phyloP scores from a whole-genome alignment of 306 rosid genomes.

The Cicer chorassanicum region DNA sequence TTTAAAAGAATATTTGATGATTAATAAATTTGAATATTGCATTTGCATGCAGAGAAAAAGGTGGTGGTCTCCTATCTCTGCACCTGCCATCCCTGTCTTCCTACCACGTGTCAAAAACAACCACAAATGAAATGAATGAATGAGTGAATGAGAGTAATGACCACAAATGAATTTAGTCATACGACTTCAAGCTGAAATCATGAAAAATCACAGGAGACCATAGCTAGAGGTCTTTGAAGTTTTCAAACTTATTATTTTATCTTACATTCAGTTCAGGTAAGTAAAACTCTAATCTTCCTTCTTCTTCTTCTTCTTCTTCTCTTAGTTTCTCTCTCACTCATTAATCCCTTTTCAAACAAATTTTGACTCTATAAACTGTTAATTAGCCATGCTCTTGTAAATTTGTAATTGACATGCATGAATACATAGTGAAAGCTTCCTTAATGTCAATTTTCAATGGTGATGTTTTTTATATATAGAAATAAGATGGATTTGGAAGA shows the following conservation, averaged over 20 bases:
- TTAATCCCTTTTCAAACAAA: neutral
- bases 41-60: constrained; percentile 33
- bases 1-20: too few species aligned
- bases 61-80: constrained; percentile 24
- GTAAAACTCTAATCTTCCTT: constrained; percentile 15
- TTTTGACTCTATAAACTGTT: neutral
- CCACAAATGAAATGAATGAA: constrained; percentile 13
- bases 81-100: constrained; percentile 27
- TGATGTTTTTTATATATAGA: too few species aligned
- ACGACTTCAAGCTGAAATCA: neutral
- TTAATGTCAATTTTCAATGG: constrained; percentile 10
- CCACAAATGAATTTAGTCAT: neutral
- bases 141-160: too few species aligned
- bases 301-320: neutral
- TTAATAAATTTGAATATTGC: neutral
- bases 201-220: neutral
- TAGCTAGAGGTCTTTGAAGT: neutral
- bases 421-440: constrained; percentile 1
- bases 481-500: constrained; percentile 63
- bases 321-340: neutral
- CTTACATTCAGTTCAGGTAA: constrained; percentile 34
- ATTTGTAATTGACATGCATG: constrained; percentile 7
- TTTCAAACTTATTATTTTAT: neutral
- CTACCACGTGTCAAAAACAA: constrained; percentile 30
- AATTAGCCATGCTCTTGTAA: neutral